Evolutionary conservation across 176 grass and related monocot genomes (phyloP).

Genomic region (Pontederia paniculata): DNA sequence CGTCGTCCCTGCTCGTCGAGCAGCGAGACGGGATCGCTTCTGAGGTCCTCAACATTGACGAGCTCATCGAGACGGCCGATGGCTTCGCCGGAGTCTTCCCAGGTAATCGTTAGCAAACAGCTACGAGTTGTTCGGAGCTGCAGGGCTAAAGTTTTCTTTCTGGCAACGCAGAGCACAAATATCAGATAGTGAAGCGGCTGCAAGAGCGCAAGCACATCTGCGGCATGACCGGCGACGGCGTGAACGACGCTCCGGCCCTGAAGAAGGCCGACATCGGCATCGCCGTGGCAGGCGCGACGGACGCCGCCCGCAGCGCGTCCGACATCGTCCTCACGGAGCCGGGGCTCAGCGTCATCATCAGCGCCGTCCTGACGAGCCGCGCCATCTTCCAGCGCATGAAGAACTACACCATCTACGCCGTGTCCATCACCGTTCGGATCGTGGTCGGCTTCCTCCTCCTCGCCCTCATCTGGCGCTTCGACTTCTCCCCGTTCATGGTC

Average conservation of each 20-base stretch:
- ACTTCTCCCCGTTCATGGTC: constrained; percentile 98
- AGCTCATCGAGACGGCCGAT: constrained; percentile 12
- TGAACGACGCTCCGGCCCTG: constrained; percentile 87
- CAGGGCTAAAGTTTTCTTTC: neutral
- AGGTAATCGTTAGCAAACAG: too few species aligned
- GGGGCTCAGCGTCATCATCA: constrained; percentile 91
- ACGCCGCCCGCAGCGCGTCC: constrained; percentile 75
- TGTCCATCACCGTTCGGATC: constrained; percentile 96
- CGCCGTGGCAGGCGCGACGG: constrained; percentile 77
- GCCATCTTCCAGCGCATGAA: constrained; percentile 99
- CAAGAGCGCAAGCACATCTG: constrained; percentile 98
- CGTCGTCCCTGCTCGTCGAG: constrained; percentile 5
- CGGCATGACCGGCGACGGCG: constrained; percentile 94
- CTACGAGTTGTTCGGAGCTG: too few species aligned
- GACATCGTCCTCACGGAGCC: constrained; percentile 98
- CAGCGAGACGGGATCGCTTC: neutral
- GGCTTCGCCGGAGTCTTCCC: constrained; percentile 15
- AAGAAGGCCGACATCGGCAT: constrained; percentile 99
- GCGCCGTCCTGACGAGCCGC: constrained; percentile 79
- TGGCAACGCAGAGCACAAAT: neutral
- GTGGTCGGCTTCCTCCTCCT: constrained; percentile 85
- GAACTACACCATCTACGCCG: constrained; percentile 99
- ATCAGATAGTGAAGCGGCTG: constrained; percentile 40
- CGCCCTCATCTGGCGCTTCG: constrained; percentile 87
- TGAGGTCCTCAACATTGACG: neutral